These are phyloP conservation scores for Apophysomyces ossiformis DNA, from an alignment of 371 early-diverging fungal genomes.

Conservation along the genomic window DNA sequence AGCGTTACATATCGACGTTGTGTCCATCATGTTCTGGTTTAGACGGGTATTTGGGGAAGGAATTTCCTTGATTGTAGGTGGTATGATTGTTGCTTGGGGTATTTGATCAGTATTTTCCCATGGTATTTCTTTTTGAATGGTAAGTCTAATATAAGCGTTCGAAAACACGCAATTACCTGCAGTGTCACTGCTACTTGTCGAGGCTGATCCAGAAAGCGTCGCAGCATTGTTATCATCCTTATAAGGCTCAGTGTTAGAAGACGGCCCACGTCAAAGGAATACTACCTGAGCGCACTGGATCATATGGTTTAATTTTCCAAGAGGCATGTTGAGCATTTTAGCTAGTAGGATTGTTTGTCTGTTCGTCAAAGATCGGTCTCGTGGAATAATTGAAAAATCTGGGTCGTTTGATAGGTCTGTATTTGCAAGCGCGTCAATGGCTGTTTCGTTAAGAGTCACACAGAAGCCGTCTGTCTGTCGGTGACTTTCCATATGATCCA, in stretches of 20 bases:
- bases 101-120: background rate
- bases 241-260: background rate
- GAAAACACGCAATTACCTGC: background rate
- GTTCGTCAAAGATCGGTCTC: constrained; percentile 22
- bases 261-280: background rate
- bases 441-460: constrained; percentile 19
- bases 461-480: background rate
- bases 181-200: background rate
- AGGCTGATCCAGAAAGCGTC: background rate
- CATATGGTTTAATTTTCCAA: constrained; percentile 5
- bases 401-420: constrained; percentile 18
- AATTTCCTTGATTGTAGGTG: background rate
- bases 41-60: background rate
- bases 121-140: background rate
- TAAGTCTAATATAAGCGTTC: background rate
- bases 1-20: no score
- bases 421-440: constrained; percentile 33
- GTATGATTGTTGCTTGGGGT: background rate
- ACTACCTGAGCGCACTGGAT: constrained; percentile 28
- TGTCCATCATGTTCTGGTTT: no score
- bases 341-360: constrained; percentile 24
- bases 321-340: constrained; percentile 15
- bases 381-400: constrained; percentile 14
- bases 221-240: background rate
- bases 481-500: background rate